phyloP scores from a whole-genome alignment of 1,139 yeast species.

The Zygosaccharomyces pseudobailii region DNA sequence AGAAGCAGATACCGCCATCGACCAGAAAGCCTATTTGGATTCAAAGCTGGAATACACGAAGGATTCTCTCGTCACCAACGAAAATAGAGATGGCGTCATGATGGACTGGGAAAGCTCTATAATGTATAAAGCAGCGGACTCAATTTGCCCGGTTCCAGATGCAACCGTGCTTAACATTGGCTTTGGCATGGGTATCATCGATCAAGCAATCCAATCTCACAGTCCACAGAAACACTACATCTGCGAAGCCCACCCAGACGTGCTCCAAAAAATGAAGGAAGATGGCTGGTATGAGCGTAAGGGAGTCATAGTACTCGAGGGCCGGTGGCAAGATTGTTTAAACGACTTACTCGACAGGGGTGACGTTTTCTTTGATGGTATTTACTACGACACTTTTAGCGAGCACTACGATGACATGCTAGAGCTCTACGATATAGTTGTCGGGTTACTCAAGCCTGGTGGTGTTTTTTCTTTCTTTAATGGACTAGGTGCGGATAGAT shows the following conservation, averaged over 20 bases:
- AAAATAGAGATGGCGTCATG: constrained; percentile 87
- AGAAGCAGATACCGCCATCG: constrained; percentile 48
- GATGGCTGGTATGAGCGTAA: constrained; percentile 85
- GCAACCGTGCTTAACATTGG: constrained; percentile 74
- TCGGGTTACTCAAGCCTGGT: constrained; percentile 74
- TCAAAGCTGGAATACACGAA: constrained; percentile 68
- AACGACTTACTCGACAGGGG: constrained; percentile 63
- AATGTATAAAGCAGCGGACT: constrained; percentile 75
- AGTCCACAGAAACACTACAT: constrained; percentile 72
- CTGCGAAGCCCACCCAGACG: constrained; percentile 95
- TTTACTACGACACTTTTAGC: constrained; percentile 89
- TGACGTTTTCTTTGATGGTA: constrained; percentile 72
- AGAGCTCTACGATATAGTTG: constrained; percentile 73
- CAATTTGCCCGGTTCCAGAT: constrained; percentile 46
- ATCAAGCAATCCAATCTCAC: constrained; percentile 59
- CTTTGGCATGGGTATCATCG: constrained; percentile 96
- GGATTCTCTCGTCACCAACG: constrained; percentile 66
- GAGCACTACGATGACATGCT: constrained; percentile 85
- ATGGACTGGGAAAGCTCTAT: constrained; percentile 92
- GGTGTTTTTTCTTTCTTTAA: constrained; percentile 88
- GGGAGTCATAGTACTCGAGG: constrained; percentile 70
- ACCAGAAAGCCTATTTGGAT: constrained; percentile 60
- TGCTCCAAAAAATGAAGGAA: constrained; percentile 54
- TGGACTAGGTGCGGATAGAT: constrained; percentile 94
- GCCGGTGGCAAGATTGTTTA: constrained; percentile 86